phyloP scores from a whole-genome alignment of 768 basidiomycete genomes.

The Boletellus emodensis region DNA sequence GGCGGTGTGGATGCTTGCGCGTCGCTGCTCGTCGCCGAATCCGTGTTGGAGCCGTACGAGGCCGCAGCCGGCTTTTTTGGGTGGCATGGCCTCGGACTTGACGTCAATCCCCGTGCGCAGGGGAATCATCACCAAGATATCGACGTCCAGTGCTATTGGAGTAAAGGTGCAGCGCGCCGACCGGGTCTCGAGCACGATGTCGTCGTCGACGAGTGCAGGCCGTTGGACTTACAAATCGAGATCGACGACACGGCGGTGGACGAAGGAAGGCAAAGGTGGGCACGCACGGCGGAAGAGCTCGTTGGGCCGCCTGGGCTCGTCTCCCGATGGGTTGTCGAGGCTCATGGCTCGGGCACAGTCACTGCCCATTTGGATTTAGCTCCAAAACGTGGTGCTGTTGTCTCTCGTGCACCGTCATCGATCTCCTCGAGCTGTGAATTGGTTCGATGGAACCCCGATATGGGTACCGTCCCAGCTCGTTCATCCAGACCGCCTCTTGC shows the following conservation, averaged over 20 bases:
- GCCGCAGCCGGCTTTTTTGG: conserved; percentile 28
- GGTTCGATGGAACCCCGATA: conserved; percentile 17
- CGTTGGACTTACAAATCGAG: conserved; percentile 5
- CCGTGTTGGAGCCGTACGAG: conserved; percentile 22
- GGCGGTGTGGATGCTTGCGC: not conserved
- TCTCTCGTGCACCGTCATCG: too few species aligned
- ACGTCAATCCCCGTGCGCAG: not conserved
- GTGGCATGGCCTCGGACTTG: conserved; percentile 25
- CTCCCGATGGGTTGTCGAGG: conserved; percentile 3
- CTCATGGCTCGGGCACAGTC: not conserved
- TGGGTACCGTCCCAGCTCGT: not conserved
- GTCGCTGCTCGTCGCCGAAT: conserved; percentile 18
- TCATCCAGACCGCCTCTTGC: not conserved
- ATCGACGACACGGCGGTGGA: conserved; percentile 24
- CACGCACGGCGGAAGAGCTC: conserved; percentile 15
- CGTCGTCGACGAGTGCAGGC: not conserved
- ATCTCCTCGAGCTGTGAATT: not conserved
- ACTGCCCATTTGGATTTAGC: not conserved
- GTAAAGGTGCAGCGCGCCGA: not conserved
- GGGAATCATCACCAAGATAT: not conserved
- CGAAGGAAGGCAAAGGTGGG: conserved; percentile 20
- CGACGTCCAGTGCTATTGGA: not conserved
- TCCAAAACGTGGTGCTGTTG: not conserved
- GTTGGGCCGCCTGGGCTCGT: conserved; percentile 17
- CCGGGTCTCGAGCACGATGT: not conserved